A percentile compares a stretch with the other conserved stretches of the same genome.
Evolutionary conservation across 2,329 filamentous ascomycete species (phyloP).

Genomic region (Nemania abortiva): DNA sequence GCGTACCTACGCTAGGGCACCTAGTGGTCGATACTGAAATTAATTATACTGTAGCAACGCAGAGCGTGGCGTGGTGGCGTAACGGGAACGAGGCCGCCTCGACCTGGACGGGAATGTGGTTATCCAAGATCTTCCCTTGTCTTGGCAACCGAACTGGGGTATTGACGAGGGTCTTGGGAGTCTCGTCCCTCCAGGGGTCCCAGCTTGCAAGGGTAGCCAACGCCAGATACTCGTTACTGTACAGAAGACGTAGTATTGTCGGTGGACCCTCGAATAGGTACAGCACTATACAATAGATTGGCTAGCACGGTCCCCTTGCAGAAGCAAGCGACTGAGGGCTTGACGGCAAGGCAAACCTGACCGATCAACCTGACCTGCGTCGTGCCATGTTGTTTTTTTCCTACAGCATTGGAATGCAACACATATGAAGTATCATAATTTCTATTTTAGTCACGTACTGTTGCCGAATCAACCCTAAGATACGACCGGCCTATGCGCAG

Average conservation of each 20-base stretch:
- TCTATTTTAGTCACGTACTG: background rate
- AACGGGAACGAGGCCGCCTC: conserved; percentile 30
- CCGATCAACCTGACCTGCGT: too few species aligned
- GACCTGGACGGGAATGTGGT: background rate
- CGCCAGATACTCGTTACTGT: background rate
- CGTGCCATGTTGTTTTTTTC: background rate
- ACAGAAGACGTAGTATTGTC: conserved; percentile 2
- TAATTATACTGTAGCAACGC: conserved; percentile 8
- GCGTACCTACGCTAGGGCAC: background rate
- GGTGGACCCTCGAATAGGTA: conserved; percentile 12
- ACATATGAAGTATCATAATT: background rate
- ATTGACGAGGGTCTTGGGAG: conserved; percentile 22
- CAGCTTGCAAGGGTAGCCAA: conserved; percentile 24
- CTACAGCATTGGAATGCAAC: background rate
- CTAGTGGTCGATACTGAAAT: background rate
- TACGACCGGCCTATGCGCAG: background rate
- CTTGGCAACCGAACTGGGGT: conserved; percentile 34
- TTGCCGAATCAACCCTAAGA: background rate
- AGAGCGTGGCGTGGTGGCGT: conserved; percentile 19
- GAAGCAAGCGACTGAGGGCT: background rate
- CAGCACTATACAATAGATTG: background rate
- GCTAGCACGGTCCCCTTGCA: background rate
- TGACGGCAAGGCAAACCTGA: background rate
- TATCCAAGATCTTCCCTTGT: conserved; percentile 33
- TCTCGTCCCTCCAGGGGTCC: conserved; percentile 26